These are phyloP conservation scores for Cercospora citrullina DNA, from an alignment of 2,329 filamentous ascomycete species.

Conservation along the genomic window DNA sequence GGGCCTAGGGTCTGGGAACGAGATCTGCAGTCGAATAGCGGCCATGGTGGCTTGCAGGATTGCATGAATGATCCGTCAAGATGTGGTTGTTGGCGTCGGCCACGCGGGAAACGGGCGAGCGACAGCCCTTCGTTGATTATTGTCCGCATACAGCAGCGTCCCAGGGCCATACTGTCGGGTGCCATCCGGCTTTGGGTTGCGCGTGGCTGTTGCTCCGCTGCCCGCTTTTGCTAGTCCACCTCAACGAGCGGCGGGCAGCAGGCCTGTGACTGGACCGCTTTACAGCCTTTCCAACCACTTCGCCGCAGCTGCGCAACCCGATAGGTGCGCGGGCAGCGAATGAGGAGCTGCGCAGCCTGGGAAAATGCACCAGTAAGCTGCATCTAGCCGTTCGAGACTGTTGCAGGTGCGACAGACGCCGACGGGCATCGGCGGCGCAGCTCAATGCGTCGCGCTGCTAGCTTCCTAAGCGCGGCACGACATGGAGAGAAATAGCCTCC, in stretches of 20 bases:
- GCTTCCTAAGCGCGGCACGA: slow-evolving; percentile 14
- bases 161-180: slow-evolving; percentile 4
- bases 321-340: slow-evolving; percentile 7
- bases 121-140: not conserved
- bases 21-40: not conserved
- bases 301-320: not conserved
- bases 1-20: not conserved
- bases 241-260: not conserved
- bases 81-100: not conserved
- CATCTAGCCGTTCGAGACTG: not conserved
- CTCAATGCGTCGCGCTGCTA: slow-evolving; percentile 14
- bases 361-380: not conserved
- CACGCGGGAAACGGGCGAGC: not conserved
- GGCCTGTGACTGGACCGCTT: slow-evolving; percentile 5
- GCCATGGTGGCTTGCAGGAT: not conserved
- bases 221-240: slow-evolving; percentile 8
- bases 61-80: not conserved
- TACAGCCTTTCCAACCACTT: slow-evolving; percentile 1
- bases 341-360: not conserved
- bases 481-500: slow-evolving; percentile 1
- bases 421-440: slow-evolving; percentile 10
- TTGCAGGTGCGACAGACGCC: not conserved
- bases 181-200: not conserved
- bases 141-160: not conserved
- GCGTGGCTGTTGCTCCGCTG: slow-evolving; percentile 14